A percentile compares a stretch with the other conserved stretches of the same genome.
Conservation (phyloP, 2,329 filamentous ascomycete genomes). For the Pezicula carpinea region DNA sequence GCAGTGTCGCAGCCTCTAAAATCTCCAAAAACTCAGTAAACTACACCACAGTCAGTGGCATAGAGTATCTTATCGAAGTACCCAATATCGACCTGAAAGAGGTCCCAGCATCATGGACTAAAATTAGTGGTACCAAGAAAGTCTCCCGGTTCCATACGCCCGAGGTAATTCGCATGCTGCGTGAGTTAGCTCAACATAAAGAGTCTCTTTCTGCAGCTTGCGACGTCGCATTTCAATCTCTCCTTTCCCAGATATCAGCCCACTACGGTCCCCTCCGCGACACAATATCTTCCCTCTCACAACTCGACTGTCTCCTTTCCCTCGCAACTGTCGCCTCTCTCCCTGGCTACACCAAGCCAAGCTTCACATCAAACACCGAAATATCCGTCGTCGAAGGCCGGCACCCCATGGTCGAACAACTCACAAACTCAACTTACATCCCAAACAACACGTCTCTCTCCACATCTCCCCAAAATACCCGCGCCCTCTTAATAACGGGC, state of each 20-base stretch:
- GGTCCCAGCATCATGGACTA: constrained; percentile 90
- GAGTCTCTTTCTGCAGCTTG: constrained; percentile 90
- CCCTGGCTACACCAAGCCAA: constrained; percentile 82
- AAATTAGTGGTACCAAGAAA: constrained; percentile 92
- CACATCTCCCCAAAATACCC: constrained; percentile 57
- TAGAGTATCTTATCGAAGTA: constrained; percentile 93
- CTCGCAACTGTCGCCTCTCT: constrained; percentile 79
- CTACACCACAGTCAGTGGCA: constrained; percentile 81
- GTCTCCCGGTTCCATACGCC: constrained; percentile 91
- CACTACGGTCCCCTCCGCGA: constrained; percentile 89
- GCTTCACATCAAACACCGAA: constrained; percentile 54
- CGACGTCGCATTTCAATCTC: constrained; percentile 70
- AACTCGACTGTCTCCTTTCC: constrained; percentile 84
- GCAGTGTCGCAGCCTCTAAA: constrained; percentile 62
- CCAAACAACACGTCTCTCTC: constrained; percentile 78
- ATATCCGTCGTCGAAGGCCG: constrained; percentile 72
- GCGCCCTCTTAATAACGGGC: constrained; percentile 69
- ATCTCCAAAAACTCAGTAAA: constrained; percentile 67
- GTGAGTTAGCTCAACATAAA: constrained; percentile 89
- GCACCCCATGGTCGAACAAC: constrained; percentile 93
- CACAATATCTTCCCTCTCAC: constrained; percentile 78
- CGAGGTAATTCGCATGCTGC: constrained; percentile 75
- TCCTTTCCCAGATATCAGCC: constrained; percentile 70
- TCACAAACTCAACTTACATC: constrained; percentile 81
- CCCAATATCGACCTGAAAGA: constrained; percentile 76